phyloP scores from a whole-genome alignment of 208 protist species.

The Lotmaria passim region DNA sequence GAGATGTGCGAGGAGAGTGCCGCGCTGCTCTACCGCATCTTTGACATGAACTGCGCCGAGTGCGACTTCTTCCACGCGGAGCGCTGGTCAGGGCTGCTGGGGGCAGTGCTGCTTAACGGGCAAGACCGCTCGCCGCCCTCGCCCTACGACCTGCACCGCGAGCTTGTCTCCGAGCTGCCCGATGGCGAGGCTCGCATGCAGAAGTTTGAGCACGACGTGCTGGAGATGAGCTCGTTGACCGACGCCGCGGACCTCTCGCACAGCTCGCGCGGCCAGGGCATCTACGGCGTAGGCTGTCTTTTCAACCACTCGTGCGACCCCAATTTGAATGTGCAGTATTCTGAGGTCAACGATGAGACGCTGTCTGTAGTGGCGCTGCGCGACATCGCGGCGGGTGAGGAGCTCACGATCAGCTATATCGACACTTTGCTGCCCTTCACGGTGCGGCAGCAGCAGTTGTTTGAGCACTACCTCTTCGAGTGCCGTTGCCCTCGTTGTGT shows the following conservation, averaged over 20 bases:
- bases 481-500: conserved; percentile 54
- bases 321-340: conserved; percentile 70
- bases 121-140: conserved; percentile 76
- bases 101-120: conserved; percentile 80
- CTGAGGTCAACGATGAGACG: conserved; percentile 58
- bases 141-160: conserved; percentile 47
- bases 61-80: conserved; percentile 27
- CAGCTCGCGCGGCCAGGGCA: conserved; percentile 63
- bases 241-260: conserved; percentile 25
- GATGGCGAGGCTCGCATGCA: conserved; percentile 26
- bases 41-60: conserved; percentile 48
- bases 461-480: conserved; percentile 80
- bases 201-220: conserved; percentile 36
- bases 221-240: conserved; percentile 1
- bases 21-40: conserved; percentile 36
- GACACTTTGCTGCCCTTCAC: conserved; percentile 49
- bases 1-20: conserved; percentile 37
- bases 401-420: conserved; percentile 82
- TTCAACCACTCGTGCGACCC: conserved; percentile 86
- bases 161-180: conserved; percentile 34
- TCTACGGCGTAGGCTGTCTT: conserved; percentile 71
- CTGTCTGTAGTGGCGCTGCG: conserved; percentile 64
- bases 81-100: conserved; percentile 63
- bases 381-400: conserved; percentile 59
- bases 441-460: conserved; percentile 62